phyloP scores from a whole-genome alignment of 1,284 basidiomycete species.

The Sutorius eximius region DNA sequence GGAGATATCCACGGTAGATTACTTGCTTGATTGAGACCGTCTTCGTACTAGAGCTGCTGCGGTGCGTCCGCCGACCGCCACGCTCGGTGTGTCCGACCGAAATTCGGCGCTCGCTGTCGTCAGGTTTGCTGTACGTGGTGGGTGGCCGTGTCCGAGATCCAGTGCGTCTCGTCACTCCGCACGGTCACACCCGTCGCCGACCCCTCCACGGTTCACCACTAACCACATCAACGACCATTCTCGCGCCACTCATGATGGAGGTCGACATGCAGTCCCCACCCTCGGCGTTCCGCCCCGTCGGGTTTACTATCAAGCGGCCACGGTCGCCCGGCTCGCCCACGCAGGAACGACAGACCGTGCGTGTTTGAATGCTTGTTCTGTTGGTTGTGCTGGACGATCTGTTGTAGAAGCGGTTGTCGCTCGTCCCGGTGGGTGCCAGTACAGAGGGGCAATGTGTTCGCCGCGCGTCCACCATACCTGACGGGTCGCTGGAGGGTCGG shows the following conservation, averaged over 20 bases:
- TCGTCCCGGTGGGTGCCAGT: constrained; percentile 36
- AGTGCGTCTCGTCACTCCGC: neutral
- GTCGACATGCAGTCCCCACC: constrained; percentile 50
- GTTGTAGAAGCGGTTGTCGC: constrained; percentile 55
- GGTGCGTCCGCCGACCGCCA: neutral
- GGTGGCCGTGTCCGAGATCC: constrained; percentile 15
- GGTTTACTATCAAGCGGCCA: constrained; percentile 47
- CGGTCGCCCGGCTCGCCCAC: constrained; percentile 54
- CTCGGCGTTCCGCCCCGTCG: constrained; percentile 33
- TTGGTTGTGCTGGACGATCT: neutral
- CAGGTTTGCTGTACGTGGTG: constrained; percentile 4
- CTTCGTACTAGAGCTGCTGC: neutral
- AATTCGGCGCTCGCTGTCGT: neutral
- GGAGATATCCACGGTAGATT: neutral
- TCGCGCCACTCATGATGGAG: constrained; percentile 40
- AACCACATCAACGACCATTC: neutral
- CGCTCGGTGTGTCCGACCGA: too few relatives aligned
- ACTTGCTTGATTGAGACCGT: neutral
- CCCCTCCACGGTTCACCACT: neutral
- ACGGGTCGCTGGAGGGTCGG: constrained; percentile 32
- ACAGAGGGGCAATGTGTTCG: constrained; percentile 15
- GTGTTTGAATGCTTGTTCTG: constrained; percentile 14
- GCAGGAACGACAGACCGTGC: constrained; percentile 52
- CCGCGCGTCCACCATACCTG: constrained; percentile 17
- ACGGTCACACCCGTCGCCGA: neutral